Evolutionary conservation across 73 alveolate genomes (phyloP), one percentile per base, ranked within the genome.

Genomic region (Symbiodinium natans): DNA sequence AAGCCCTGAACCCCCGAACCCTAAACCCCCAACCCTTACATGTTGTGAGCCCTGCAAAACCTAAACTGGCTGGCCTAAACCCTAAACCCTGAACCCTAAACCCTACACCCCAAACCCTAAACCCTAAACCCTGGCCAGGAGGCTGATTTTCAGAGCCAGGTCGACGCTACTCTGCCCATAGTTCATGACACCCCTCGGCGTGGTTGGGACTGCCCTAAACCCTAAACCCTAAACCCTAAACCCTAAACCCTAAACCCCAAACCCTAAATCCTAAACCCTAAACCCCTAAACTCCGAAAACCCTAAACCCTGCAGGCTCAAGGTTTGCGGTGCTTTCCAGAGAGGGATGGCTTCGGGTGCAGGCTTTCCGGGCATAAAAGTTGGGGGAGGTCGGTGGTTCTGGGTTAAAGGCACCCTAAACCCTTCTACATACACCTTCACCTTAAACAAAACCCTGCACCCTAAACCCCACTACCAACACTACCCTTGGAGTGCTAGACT

Each of bases 141-240:
- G 68, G 92, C 92, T 83, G 92, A 83, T 83, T 73, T 83, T 83
- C 92, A 83, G 40, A 3, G 92, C 92, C 21, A 83, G 48, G 27
- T 83, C 92, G 41, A 83, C 36, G 92, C 92, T 83, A 73, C 92
- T 83, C 92, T 83, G 42, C 42, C 92, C 92, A 25, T 83, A 41
- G 74, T 83, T 83, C 92, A 83, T 41, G 92, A 83, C 92, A 27
- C 92, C 92, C 19, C 74, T 25, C 19, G 68, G 52, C 9, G 63
- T 40, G 4, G 73, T 59, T 25, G 41, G 74, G 42, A 40, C 31
- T 29, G 11, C 56, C 56, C 11, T 43, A 43, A 43, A 43, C 56
- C 56, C 11, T 8, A 43, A 43, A 43, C 56, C 11, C 56, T 43
- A 43, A 43, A 43, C 56, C 5, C 19, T 48, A 15, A 48, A 48